Evolutionary conservation across 2,329 filamentous ascomycete genomes (phyloP), one percentile per base, ranked within the genome.

Genomic region (Aspergillus aculeatinus): DNA sequence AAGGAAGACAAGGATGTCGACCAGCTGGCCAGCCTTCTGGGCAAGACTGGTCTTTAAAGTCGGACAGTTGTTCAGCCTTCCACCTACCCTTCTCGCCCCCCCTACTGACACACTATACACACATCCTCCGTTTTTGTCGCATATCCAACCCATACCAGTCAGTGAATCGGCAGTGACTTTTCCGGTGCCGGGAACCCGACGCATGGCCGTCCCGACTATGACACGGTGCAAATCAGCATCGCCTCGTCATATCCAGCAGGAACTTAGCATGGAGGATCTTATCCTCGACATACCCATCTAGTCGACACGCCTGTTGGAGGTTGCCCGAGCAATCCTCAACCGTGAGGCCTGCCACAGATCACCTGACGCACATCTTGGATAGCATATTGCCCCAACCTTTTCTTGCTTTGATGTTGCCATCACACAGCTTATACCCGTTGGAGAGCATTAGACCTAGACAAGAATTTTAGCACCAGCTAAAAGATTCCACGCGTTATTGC

Each of bases 1-100:
- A 90, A 88, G 76, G 83, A 89, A 64, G 85, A 92, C 76, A 89
- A 90, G 47, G 89, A 90, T 33, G 90, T 98, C 44, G 92, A 97
- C 69, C 87, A 87, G 50, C 80, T 98, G 70, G 89, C 92, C 16
- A 85, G 89, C 73, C 83, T 86, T 71, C 78, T 98, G 67, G 86
- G 84, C 63, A 93, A 93, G 84, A 90, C 91, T 19, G 71, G 64
- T 57, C 63, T 74, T 58, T 74, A 75, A 59, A 55, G 57, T 29
- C 27, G 16, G 6, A 21, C 12, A 47, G 44, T 25, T 44, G 14
- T 53, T 25, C 21, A 42, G 42, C 39, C 25, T 19, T 31, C 42
- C 29, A 44, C n/a, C 16, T 23, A 47, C 53, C 42, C 35, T 42
- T 21, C 52, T 47, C 39, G 39, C 39, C n/a, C 7, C 16, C 14